These are phyloP conservation scores for Epichloe gansuensis DNA, from an alignment of 2,329 filamentous ascomycete species.

Conservation along the genomic window DNA sequence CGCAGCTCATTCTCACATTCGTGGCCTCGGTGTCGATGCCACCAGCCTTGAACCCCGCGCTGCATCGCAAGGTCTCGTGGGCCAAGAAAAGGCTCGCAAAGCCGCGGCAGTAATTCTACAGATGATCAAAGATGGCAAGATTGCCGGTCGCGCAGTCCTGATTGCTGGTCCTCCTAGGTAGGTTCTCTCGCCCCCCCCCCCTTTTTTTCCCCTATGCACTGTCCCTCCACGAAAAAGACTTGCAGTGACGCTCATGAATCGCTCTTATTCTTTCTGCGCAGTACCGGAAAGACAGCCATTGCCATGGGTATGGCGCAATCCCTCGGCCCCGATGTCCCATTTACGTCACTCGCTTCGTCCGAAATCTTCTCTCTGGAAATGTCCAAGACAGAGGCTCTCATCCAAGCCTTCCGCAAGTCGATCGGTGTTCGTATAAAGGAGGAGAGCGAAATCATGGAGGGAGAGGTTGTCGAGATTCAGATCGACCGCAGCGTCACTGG, in stretches of 20 bases:
- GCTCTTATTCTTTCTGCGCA: constrained; percentile 19
- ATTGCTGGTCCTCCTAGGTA: constrained; percentile 87
- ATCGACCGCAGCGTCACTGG: constrained; percentile 95
- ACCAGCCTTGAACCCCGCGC: constrained; percentile 79
- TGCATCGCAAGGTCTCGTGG: constrained; percentile 84
- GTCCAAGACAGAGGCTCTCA: constrained; percentile 97
- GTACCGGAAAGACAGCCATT: constrained; percentile 96
- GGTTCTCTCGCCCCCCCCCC: neutral
- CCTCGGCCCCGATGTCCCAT: constrained; percentile 84
- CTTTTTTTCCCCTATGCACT: neutral
- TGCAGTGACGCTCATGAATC: neutral
- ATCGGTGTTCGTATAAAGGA: constrained; percentile 98
- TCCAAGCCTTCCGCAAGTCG: constrained; percentile 96
- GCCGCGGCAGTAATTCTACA: constrained; percentile 91
- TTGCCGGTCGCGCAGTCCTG: constrained; percentile 85
- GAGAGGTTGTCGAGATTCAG: constrained; percentile 96
- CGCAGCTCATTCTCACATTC: constrained; percentile 95
- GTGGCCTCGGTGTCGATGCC: constrained; percentile 82
- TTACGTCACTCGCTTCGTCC: constrained; percentile 88
- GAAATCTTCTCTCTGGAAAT: constrained; percentile 99
- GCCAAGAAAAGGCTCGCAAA: constrained; percentile 92
- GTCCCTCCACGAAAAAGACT: neutral
- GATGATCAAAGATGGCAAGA: constrained; percentile 99
- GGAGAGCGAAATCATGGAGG: constrained; percentile 98
- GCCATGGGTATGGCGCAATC: constrained; percentile 99